These are phyloP conservation scores for Lasiodiplodia citricola DNA, from an alignment of 2,329 filamentous ascomycete species.

Conservation along the genomic window DNA sequence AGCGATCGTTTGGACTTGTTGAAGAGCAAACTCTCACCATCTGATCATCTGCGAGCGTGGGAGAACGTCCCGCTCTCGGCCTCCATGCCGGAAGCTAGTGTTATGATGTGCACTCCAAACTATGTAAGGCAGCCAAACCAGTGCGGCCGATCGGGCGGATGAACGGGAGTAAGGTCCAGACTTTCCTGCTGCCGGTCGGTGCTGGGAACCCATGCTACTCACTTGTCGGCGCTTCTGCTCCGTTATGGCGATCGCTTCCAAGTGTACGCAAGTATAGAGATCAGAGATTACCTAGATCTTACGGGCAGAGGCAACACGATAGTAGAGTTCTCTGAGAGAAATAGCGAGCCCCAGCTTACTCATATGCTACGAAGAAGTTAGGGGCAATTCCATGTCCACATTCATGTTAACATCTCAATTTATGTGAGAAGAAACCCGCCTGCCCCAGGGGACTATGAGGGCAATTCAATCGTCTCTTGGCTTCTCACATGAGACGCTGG, in stretches of 20 bases:
- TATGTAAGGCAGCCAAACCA: not conserved
- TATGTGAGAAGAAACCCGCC: no score
- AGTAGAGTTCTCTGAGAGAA: no score
- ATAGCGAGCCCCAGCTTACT: no score
- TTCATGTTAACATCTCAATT: no score
- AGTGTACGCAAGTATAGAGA: not conserved
- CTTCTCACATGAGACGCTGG: no score
- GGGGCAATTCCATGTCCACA: no score
- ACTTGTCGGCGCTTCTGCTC: not conserved
- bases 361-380: no score
- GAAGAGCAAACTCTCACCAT: not conserved
- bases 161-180: not conserved
- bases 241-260: not conserved
- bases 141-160: not conserved
- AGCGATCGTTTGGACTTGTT: not conserved
- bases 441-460: no score
- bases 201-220: not conserved
- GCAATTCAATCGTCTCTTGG: no score
- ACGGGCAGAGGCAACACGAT: not conserved
- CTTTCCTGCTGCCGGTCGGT: not conserved
- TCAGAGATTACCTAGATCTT: not conserved
- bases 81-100: not conserved
- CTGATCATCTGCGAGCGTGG: not conserved
- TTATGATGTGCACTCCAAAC: not conserved
- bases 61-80: not conserved